Percentiles rank a stretch among this genome's conserved stretches.
Conservation (phyloP, 2,329 filamentous ascomycete species). For the Gnomoniopsis sp. region DNA sequence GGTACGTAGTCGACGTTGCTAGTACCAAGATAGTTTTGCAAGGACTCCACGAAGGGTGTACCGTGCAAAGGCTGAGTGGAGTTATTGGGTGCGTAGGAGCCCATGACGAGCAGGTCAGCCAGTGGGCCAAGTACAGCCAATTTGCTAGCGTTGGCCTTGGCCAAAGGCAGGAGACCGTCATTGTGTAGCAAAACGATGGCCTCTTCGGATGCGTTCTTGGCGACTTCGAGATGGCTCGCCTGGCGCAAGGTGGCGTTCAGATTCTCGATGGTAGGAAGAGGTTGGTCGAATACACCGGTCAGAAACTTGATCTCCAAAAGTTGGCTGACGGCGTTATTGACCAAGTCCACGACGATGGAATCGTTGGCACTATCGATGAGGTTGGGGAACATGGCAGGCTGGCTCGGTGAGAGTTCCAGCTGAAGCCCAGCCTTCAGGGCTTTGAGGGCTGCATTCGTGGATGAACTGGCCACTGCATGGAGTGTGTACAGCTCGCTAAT, state of each 20-base stretch:
- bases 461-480: conserved; percentile 26
- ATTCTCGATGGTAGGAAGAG: conserved; percentile 21
- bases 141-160: background rate
- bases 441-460: conserved; percentile 24
- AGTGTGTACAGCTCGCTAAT: conserved; percentile 26
- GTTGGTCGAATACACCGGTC: conserved; percentile 26
- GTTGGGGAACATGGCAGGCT: conserved; percentile 22
- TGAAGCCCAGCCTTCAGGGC: conserved; percentile 27
- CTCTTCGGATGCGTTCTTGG: conserved; percentile 21
- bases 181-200: conserved; percentile 24
- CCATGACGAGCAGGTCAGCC: conserved; percentile 22
- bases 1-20: conserved; percentile 22
- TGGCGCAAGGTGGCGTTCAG: conserved; percentile 19
- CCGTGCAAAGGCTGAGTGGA: conserved; percentile 21
- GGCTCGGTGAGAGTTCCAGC: conserved; percentile 26
- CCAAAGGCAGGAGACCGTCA: conserved; percentile 19
- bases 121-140: conserved; percentile 22
- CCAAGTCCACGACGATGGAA: conserved; percentile 20
- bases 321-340: conserved; percentile 25
- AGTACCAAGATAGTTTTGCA: conserved; percentile 18
- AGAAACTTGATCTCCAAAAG: conserved; percentile 29
- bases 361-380: conserved; percentile 22
- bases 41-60: conserved; percentile 20
- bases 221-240: conserved; percentile 17
- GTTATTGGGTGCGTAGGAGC: conserved; percentile 22